phyloP scores from a whole-genome alignment of 2,329 filamentous ascomycete species.

The Pseudocercospora fuligena region DNA sequence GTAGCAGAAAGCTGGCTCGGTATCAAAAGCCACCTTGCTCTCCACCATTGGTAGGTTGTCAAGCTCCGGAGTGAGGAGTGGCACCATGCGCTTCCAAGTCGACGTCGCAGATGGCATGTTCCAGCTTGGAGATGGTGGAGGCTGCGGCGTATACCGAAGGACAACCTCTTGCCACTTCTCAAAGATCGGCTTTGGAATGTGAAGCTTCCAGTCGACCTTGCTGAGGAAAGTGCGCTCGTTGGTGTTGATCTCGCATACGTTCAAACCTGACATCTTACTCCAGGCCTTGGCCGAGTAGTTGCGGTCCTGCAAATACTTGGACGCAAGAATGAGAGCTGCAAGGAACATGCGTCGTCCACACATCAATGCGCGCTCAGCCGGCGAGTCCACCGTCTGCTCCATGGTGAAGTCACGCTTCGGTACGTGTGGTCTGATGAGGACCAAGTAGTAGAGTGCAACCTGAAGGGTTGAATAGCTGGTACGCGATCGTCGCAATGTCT shows the following conservation, averaged over 20 bases:
- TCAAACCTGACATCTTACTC: constrained; percentile 99
- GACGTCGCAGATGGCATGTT: constrained; percentile 21
- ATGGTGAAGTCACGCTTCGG: constrained; percentile 82
- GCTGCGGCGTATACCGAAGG: constrained; percentile 74
- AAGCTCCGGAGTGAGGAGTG: constrained; percentile 61
- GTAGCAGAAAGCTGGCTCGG: constrained; percentile 13
- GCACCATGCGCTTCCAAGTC: constrained; percentile 57
- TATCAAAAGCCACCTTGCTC: constrained; percentile 12
- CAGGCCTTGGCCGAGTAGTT: constrained; percentile 97
- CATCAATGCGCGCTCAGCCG: constrained; percentile 79
- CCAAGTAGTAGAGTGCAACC: constrained; percentile 93
- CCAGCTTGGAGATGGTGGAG: constrained; percentile 37
- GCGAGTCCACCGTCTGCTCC: constrained; percentile 77
- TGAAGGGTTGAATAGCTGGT: constrained; percentile 98
- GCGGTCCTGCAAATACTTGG: constrained; percentile 96
- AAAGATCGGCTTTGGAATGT: constrained; percentile 87
- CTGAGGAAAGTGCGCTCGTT: constrained; percentile 92
- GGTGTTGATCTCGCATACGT: constrained; percentile 90
- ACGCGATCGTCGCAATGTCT: constrained; percentile 90
- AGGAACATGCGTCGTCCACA: constrained; percentile 98
- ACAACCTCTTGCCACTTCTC: constrained; percentile 94
- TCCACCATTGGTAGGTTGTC: constrained; percentile 46
- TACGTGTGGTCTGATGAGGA: constrained; percentile 89
- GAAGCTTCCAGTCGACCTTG: constrained; percentile 91
- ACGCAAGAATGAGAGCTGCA: constrained; percentile 89